A percentile compares a stretch with the other conserved stretches of the same genome.
Evolutionary conservation across 768 basidiomycete species (phyloP).

Genomic region (Hydnomerulius pinastri): DNA sequence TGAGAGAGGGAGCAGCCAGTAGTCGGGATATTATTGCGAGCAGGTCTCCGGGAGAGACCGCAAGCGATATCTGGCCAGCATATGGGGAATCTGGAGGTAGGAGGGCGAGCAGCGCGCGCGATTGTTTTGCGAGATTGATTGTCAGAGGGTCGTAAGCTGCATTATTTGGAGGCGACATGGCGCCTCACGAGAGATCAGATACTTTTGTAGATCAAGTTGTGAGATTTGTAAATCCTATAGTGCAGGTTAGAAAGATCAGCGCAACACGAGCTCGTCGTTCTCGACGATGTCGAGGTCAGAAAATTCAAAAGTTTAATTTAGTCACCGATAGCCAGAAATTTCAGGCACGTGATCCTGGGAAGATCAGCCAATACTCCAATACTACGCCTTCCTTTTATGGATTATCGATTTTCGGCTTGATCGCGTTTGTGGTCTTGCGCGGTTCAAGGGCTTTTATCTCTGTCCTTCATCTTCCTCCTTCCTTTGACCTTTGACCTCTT

Average conservation of each 20-base stretch:
- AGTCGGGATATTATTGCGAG: slow-evolving; percentile 60
- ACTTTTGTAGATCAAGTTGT: neutral
- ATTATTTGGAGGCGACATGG: slow-evolving; percentile 10
- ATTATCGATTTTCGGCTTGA: slow-evolving; percentile 19
- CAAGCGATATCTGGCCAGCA: slow-evolving; percentile 38
- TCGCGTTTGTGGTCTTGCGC: neutral
- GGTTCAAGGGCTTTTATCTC: neutral
- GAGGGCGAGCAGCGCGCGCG: slow-evolving; percentile 43
- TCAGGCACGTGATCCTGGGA: slow-evolving; percentile 24
- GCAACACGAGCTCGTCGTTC: slow-evolving; percentile 1
- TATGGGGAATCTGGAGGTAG: slow-evolving; percentile 47
- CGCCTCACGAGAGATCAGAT: neutral
- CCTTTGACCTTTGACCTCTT: too few relatives aligned
- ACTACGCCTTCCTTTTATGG: slow-evolving; percentile 14
- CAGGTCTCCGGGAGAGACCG: slow-evolving; percentile 42
- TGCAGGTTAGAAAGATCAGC: neutral
- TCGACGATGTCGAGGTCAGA: neutral
- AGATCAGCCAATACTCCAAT: slow-evolving; percentile 1
- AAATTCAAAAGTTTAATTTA: slow-evolving; percentile 1
- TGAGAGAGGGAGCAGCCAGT: slow-evolving; percentile 62
- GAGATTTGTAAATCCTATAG: neutral
- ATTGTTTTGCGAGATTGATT: slow-evolving; percentile 60
- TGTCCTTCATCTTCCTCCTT: neutral
- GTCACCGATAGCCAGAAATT: slow-evolving; percentile 3
- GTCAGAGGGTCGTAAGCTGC: slow-evolving; percentile 54